Evolutionary conservation across 108 stramenopile genomes (phyloP).

Genomic region (Skeletonema tropicum): DNA sequence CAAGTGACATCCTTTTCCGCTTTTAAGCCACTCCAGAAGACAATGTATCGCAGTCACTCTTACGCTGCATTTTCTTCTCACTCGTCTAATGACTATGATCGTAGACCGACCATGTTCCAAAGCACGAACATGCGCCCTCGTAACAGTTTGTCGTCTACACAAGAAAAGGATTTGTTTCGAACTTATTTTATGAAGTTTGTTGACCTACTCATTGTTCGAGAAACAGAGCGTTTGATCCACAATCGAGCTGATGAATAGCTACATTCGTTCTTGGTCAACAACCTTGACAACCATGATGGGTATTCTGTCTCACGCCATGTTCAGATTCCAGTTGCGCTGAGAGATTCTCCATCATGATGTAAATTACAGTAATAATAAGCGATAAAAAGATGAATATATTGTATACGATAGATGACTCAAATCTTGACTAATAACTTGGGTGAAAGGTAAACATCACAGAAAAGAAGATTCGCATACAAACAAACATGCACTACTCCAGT

Average conservation of each 20-base stretch:
- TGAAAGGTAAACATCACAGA: no score
- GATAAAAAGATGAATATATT: constrained; percentile 1
- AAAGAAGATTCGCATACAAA: no score
- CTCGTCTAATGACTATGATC: constrained; percentile 13
- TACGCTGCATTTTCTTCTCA: constrained; percentile 4
- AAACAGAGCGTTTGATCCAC: constrained; percentile 56
- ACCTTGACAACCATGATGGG: neutral
- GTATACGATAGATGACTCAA: no score
- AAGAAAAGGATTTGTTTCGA: constrained; percentile 63
- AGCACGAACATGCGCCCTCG: constrained; percentile 6
- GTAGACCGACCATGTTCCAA: constrained; percentile 15
- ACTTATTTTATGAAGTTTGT: constrained; percentile 80
- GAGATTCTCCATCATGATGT: neutral
- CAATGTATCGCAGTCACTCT: constrained; percentile 1
- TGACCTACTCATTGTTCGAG: constrained; percentile 75
- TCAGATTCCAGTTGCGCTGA: neutral
- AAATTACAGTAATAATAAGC: constrained; percentile 5
- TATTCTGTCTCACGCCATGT: neutral
- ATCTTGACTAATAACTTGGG: no score
- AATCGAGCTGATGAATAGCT: constrained; percentile 7
- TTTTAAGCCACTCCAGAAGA: constrained; percentile 4
- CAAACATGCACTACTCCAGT: no score
- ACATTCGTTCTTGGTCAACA: neutral
- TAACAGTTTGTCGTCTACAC: constrained; percentile 17
- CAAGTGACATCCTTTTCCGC: constrained; percentile 5